These are phyloP conservation scores for Colletotrichum acutatum DNA, from an alignment of 2,329 filamentous ascomycete genomes.

Conservation along the genomic window DNA sequence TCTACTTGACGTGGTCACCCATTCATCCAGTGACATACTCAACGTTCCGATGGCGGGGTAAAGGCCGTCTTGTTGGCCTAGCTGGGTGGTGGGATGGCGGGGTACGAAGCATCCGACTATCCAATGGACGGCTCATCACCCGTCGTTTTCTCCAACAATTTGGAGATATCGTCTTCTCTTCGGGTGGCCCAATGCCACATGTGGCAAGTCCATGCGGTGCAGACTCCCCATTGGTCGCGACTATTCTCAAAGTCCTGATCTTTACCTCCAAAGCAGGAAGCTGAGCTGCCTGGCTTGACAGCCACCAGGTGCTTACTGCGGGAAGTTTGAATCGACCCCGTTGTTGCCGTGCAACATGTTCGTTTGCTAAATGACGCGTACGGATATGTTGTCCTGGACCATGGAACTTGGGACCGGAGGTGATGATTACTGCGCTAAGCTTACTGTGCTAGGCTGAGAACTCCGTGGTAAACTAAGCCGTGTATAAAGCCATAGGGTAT, in stretches of 20 bases:
- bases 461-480: not conserved
- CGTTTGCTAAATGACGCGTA: not conserved
- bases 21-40: not conserved
- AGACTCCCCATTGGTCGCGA: constrained; percentile 4
- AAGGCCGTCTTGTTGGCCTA: not conserved
- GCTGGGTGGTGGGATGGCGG: constrained; percentile 4
- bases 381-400: not conserved
- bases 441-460: not conserved
- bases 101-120: not conserved
- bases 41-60: constrained; percentile 8
- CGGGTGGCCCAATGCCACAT: not conserved
- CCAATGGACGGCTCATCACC: not conserved
- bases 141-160: constrained; percentile 17
- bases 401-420: not conserved
- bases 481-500: not conserved
- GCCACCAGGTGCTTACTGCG: not conserved
- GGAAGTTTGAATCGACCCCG: not conserved
- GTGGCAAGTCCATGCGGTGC: constrained; percentile 28
- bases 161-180: constrained; percentile 9
- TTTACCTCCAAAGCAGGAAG: not conserved
- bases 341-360: not conserved
- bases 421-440: not conserved
- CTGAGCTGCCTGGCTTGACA: not conserved
- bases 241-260: not conserved
- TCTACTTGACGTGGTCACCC: not conserved